phyloP scores from a whole-genome alignment of 2,329 filamentous ascomycete species.

The Fusarium sp. region DNA sequence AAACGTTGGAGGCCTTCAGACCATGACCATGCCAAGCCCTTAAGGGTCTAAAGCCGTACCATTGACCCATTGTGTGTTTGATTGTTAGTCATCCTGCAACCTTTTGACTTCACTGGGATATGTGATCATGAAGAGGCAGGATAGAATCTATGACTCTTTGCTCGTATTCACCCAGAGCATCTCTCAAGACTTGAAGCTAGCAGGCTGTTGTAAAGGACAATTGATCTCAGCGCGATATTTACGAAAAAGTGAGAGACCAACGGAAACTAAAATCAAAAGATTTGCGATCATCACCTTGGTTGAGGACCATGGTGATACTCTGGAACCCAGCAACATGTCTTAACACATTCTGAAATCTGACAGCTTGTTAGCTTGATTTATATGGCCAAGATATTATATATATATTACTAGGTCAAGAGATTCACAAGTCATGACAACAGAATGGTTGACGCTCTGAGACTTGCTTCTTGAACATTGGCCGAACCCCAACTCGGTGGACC shows the following conservation, averaged over 20 bases:
- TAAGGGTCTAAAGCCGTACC: constrained; percentile 14
- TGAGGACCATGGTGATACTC: too few species aligned
- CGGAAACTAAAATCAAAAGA: not conserved
- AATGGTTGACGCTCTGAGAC: not conserved
- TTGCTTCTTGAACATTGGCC: not conserved
- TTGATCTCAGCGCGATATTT: fast-evolving
- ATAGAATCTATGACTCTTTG: not conserved
- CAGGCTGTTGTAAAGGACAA: fast-evolving
- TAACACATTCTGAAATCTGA: fast-evolving
- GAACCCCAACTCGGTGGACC: not conserved
- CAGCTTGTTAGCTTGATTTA: not conserved
- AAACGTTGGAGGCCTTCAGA: constrained; percentile 30
- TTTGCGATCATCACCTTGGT: fast-evolving
- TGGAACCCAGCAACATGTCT: not conserved
- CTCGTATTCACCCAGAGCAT: fast-evolving
- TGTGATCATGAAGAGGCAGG: constrained; percentile 48
- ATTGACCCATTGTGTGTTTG: not conserved
- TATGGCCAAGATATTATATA: fast-evolving
- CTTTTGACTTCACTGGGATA: not conserved
- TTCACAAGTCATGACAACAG: not conserved
- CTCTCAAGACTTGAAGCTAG: fast-evolving
- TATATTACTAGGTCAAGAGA: not conserved
- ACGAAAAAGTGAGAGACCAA: fast-evolving
- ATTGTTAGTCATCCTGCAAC: not conserved
- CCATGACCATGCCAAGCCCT: constrained; percentile 7